phyloP scores from a whole-genome alignment of 805 yeast species.

The Wickerhamiella lipophila region DNA sequence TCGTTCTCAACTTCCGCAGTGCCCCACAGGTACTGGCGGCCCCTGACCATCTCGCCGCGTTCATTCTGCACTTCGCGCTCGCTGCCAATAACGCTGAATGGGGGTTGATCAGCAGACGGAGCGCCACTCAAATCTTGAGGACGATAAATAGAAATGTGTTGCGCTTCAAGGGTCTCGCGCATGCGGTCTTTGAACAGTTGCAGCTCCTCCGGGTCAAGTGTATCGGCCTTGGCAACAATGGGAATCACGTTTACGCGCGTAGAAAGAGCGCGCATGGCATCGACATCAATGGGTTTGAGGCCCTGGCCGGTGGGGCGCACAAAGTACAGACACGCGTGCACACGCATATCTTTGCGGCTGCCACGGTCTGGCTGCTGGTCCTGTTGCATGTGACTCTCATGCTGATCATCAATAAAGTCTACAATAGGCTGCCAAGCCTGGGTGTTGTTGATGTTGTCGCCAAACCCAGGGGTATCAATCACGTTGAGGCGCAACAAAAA shows the following conservation, averaged over 20 bases:
- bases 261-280: constrained; percentile 56
- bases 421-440: constrained; percentile 57
- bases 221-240: constrained; percentile 69
- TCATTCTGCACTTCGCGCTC: constrained; percentile 35
- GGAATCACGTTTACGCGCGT: constrained; percentile 72
- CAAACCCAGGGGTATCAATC: constrained; percentile 88
- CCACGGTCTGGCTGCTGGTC: constrained; percentile 60
- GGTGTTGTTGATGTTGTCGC: constrained; percentile 53
- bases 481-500: constrained; percentile 75
- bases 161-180: constrained; percentile 37
- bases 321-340: constrained; percentile 79
- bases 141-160: constrained; percentile 45
- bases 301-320: constrained; percentile 55
- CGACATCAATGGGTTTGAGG: constrained; percentile 54
- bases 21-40: constrained; percentile 80
- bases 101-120: constrained; percentile 35
- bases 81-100: constrained; percentile 64
- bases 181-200: constrained; percentile 41
- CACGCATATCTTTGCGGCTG: constrained; percentile 46
- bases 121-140: constrained; percentile 29
- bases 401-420: constrained; percentile 69
- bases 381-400: constrained; percentile 53
- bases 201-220: constrained; percentile 47
- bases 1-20: constrained; percentile 69
- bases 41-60: constrained; percentile 45